Evolutionary conservation across 2,329 filamentous ascomycete genomes (phyloP).

Genomic region (Coniochaeta hoffmannii): DNA sequence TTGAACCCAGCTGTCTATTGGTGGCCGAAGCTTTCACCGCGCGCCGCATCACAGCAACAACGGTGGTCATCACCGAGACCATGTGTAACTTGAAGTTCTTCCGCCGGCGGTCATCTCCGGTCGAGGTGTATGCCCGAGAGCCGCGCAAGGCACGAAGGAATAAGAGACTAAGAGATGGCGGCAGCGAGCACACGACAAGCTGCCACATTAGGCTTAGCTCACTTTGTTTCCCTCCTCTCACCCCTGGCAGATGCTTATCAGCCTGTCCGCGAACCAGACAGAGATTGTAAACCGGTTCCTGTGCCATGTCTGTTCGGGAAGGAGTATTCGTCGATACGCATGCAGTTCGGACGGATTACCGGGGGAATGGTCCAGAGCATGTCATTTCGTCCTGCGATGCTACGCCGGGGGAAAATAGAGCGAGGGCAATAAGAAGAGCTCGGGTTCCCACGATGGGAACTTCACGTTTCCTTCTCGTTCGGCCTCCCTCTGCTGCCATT

Average conservation of each 20-base stretch:
- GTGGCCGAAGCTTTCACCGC: neutral
- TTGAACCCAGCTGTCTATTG: neutral
- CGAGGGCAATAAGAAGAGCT: neutral
- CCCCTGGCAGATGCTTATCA: neutral
- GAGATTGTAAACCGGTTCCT: neutral
- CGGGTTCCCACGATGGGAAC: too few relatives aligned
- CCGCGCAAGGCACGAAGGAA: neutral
- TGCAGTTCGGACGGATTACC: neutral
- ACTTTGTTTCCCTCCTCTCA: neutral
- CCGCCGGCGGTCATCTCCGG: neutral
- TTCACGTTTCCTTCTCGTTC: neutral
- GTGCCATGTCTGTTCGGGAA: slow-evolving; percentile 1
- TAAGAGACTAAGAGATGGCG: neutral
- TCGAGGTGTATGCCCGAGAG: neutral
- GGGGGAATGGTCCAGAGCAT: neutral
- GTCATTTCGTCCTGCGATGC: neutral
- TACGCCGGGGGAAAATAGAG: neutral
- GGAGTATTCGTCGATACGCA: neutral
- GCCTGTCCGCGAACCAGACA: neutral
- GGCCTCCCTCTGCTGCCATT: neutral
- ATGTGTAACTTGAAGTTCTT: neutral
- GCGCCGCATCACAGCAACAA: neutral
- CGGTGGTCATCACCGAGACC: neutral
- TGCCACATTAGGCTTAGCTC: neutral
- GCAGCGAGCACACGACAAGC: neutral